Conservation (phyloP, 129 eudicot species). For the Lonicera japonica region DNA sequence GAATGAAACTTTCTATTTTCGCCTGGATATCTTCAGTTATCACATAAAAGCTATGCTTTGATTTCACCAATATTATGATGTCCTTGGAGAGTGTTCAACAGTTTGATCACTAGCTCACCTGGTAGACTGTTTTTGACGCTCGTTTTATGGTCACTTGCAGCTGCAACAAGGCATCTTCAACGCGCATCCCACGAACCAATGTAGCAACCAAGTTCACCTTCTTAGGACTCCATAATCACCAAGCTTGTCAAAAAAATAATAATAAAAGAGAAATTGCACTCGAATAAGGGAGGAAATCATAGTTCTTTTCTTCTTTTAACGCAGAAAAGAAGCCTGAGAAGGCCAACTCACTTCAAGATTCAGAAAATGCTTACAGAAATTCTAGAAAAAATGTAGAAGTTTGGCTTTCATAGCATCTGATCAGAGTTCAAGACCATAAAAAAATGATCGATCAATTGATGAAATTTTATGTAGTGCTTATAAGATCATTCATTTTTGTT, state of each 20-base stretch:
- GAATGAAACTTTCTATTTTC: neutral
- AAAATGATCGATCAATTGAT: too few relatives aligned
- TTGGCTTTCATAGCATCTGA: too few relatives aligned
- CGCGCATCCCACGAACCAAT: constrained; percentile 92
- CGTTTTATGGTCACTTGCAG: constrained; percentile 86
- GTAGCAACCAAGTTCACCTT: constrained; percentile 90
- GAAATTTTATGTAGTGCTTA: too few relatives aligned
- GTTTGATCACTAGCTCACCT: constrained; percentile 51
- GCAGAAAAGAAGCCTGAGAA: too few relatives aligned
- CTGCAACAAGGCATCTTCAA: constrained; percentile 94
- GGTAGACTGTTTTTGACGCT: constrained; percentile 92
- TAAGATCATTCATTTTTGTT: too few relatives aligned
- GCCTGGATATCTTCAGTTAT: neutral
- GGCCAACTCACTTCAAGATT: too few relatives aligned
- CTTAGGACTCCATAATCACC: constrained; percentile 70
- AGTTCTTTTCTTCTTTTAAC: neutral
- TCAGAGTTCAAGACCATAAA: too few relatives aligned
- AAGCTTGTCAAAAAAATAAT: neutral
- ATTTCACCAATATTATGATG: constrained; percentile 1
- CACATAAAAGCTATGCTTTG: too few relatives aligned
- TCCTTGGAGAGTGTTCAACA: neutral
- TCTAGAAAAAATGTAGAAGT: too few relatives aligned
- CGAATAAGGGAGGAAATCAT: neutral
- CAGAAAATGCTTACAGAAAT: too few relatives aligned
- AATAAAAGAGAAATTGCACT: neutral